Percentiles rank a stretch among this genome's conserved stretches.
phyloP scores from a whole-genome alignment of 192 early-diverging fungal genomes.

The Coemansia sp. region DNA sequence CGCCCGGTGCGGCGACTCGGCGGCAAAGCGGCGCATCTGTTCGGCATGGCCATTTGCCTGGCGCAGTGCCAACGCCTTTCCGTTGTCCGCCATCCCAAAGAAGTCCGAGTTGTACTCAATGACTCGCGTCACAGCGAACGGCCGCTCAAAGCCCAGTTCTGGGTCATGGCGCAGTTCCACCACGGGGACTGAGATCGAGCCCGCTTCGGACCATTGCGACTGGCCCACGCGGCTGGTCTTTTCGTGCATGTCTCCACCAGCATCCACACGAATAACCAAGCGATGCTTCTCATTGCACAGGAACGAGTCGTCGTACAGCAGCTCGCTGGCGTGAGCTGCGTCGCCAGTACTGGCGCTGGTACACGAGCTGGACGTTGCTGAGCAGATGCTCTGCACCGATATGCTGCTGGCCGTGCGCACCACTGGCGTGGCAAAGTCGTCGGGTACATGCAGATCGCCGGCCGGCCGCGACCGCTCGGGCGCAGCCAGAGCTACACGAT shows the following conservation, averaged over 20 bases:
- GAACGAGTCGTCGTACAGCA: constrained; percentile 35
- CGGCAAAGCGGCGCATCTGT: constrained; percentile 19
- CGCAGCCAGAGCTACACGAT: constrained; percentile 21
- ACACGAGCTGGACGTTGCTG: constrained; percentile 1
- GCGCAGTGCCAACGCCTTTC: constrained; percentile 21
- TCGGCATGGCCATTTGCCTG: constrained; percentile 17
- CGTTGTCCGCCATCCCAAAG: constrained; percentile 34
- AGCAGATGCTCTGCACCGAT: constrained; percentile 46
- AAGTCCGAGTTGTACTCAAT: constrained; percentile 44
- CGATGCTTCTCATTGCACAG: constrained; percentile 40
- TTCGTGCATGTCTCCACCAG: constrained; percentile 8
- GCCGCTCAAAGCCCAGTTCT: constrained; percentile 30
- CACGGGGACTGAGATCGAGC: constrained; percentile 16
- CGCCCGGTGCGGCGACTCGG: constrained; percentile 3
- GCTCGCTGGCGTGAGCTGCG: constrained; percentile 12
- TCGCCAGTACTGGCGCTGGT: not conserved
- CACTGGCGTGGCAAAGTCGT: constrained; percentile 17
- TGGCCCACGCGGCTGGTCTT: constrained; percentile 9
- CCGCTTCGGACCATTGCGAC: constrained; percentile 32
- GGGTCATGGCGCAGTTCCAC: constrained; percentile 15
- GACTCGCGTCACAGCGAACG: constrained; percentile 2
- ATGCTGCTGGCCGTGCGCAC: constrained; percentile 42
- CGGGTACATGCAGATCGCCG: constrained; percentile 11
- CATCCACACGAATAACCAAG: constrained; percentile 24
- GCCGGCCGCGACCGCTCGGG: not conserved